Percentiles rank a stretch among this genome's conserved stretches.
phyloP scores from a whole-genome alignment of 164 flowering plant genomes.

The Umbellularia californica region DNA sequence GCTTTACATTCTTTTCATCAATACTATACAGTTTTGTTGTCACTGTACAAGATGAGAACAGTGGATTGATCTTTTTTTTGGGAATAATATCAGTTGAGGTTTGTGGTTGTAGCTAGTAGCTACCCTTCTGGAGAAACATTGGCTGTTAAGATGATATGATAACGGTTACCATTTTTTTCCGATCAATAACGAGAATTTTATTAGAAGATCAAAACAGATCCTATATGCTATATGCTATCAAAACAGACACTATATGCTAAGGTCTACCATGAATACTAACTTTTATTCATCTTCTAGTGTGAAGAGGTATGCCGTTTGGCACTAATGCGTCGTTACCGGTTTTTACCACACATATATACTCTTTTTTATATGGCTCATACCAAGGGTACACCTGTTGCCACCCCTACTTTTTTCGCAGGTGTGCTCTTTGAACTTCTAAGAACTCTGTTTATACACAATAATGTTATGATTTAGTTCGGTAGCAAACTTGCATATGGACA shows the following conservation, averaged over 20 bases:
- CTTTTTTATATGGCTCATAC: constrained; percentile 84
- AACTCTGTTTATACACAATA: neutral
- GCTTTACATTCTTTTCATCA: neutral
- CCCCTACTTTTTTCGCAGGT: constrained; percentile 92
- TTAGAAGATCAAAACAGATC: neutral
- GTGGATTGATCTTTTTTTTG: neutral
- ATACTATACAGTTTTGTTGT: neutral
- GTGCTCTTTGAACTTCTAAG: constrained; percentile 8
- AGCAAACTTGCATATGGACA: neutral
- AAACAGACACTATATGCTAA: neutral
- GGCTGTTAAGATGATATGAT: neutral
- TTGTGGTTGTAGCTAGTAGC: neutral
- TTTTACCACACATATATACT: constrained; percentile 78
- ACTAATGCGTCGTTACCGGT: constrained; percentile 76
- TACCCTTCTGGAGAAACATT: neutral
- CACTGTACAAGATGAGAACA: neutral
- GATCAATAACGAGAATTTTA: too few relatives aligned
- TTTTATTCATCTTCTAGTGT: constrained; percentile 39
- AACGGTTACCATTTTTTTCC: too few relatives aligned
- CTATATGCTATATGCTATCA: too few relatives aligned
- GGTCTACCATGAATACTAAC: neutral
- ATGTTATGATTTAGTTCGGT: neutral
- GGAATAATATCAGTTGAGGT: neutral
- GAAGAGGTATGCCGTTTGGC: constrained; percentile 96
- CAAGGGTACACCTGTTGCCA: constrained; percentile 70